phyloP scores from a whole-genome alignment of 2,329 filamentous ascomycete genomes.

The Metarhizium sp. region DNA sequence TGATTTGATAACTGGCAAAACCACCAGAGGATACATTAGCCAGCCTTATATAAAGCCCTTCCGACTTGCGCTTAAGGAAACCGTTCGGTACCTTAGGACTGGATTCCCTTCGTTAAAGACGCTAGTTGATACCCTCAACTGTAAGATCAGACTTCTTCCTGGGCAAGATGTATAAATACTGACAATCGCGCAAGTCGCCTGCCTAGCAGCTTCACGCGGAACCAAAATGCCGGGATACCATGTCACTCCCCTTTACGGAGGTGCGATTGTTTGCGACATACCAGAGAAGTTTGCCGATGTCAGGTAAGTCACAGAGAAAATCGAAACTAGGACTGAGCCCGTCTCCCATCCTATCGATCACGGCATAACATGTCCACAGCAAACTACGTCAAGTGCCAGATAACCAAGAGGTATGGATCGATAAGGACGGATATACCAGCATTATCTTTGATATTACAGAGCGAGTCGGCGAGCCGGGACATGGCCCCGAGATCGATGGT shows the following conservation, averaged over 20 bases:
- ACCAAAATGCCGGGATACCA: slow-evolving; percentile 42
- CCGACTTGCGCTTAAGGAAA: too few species aligned
- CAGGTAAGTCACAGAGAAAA: slow-evolving; percentile 38
- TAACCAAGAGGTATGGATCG: slow-evolving; percentile 89
- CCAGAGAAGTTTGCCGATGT: slow-evolving; percentile 62
- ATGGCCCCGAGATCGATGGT: slow-evolving; percentile 53
- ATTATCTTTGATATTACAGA: slow-evolving; percentile 89
- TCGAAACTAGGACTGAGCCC: slow-evolving; percentile 8
- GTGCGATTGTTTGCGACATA: slow-evolving; percentile 60
- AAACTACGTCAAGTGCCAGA: slow-evolving; percentile 68
- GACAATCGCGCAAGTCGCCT: not conserved
- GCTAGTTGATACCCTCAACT: not conserved
- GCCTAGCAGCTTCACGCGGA: not conserved
- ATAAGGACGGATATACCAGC: slow-evolving; percentile 71
- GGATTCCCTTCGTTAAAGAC: too few species aligned
- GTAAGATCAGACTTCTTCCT: not conserved
- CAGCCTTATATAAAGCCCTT: not conserved
- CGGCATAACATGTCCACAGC: slow-evolving; percentile 28
- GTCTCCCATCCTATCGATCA: not conserved
- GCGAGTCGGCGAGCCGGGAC: slow-evolving; percentile 52
- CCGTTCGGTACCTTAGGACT: too few species aligned
- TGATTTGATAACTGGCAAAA: not conserved
- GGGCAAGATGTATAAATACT: not conserved
- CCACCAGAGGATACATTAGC: not conserved
- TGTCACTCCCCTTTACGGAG: slow-evolving; percentile 58